A percentile compares a stretch with the other conserved stretches of the same genome.
Conservation (phyloP, 2,329 filamentous ascomycete species). For the Bipolaris zeicola region DNA sequence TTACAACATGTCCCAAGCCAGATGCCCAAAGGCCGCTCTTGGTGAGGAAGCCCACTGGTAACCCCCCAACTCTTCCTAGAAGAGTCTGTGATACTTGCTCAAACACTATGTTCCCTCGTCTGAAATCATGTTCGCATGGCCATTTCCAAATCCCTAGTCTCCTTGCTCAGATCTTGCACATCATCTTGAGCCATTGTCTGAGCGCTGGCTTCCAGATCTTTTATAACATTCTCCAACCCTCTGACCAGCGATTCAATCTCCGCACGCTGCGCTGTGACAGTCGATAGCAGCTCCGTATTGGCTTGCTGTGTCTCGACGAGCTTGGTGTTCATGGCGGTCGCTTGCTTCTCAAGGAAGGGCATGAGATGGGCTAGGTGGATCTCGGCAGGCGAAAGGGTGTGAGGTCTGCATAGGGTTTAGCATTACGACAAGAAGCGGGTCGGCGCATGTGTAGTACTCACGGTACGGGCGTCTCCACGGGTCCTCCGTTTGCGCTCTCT, state of each 20-base stretch:
- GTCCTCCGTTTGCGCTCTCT: constrained; percentile 44
- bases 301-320: constrained; percentile 57
- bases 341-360: constrained; percentile 60
- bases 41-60: background rate
- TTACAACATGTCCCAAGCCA: background rate
- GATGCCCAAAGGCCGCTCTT: background rate
- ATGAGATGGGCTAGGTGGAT: constrained; percentile 64
- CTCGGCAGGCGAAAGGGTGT: constrained; percentile 62
- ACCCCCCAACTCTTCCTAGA: background rate
- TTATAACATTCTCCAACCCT: constrained; percentile 61
- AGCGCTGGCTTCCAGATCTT: constrained; percentile 60
- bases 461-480: constrained; percentile 50
- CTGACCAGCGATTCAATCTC: constrained; percentile 63
- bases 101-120: background rate
- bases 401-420: constrained; percentile 52
- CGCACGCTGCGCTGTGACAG: constrained; percentile 59
- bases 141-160: constrained; percentile 44
- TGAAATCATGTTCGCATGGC: constrained; percentile 42
- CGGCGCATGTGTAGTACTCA: constrained; percentile 44
- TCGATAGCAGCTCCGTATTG: constrained; percentile 60
- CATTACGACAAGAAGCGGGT: background rate
- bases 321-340: constrained; percentile 56
- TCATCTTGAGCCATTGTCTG: constrained; percentile 49
- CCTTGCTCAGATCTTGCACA: constrained; percentile 43
- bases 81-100: background rate